Conservation (phyloP, 495 filamentous ascomycete genomes). For the Aspergillus biplanus region DNA sequence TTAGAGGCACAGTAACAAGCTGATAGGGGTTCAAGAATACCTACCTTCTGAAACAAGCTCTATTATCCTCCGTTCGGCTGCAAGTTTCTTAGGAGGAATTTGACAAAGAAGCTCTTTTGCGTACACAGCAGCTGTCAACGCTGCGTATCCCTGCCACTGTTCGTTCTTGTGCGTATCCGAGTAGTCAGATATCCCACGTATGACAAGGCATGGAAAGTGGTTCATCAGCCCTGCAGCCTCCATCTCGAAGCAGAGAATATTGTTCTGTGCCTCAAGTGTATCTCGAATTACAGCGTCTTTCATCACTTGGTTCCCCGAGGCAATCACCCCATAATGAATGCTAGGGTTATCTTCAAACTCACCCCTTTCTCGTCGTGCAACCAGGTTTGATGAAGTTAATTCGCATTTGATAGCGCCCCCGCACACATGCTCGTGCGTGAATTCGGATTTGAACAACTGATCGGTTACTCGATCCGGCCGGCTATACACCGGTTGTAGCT, state of each 20-base stretch:
- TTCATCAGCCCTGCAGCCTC: slow-evolving; percentile 47
- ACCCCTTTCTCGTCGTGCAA: slow-evolving; percentile 11
- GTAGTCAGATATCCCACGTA: slow-evolving; percentile 43
- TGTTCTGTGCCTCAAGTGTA: slow-evolving; percentile 20
- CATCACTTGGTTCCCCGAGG: slow-evolving; percentile 27
- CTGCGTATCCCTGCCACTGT: slow-evolving; percentile 32
- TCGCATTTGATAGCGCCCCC: slow-evolving; percentile 26
- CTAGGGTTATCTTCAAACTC: slow-evolving; percentile 5
- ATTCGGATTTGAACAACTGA: not conserved
- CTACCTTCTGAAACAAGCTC: not conserved
- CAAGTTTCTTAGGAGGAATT: not conserved
- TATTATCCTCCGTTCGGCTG: not conserved
- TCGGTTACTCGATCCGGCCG: not conserved
- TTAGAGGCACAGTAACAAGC: not conserved
- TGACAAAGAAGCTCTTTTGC: slow-evolving; percentile 26
- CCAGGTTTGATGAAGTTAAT: not conserved
- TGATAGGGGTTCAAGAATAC: not conserved
- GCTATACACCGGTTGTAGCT: slow-evolving; percentile 19
- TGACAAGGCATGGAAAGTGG: slow-evolving; percentile 31
- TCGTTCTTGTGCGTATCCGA: slow-evolving; percentile 42
- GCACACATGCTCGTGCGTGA: slow-evolving; percentile 17
- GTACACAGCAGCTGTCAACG: slow-evolving; percentile 38
- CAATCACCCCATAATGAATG: slow-evolving; percentile 26
- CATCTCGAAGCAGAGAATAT: slow-evolving; percentile 48
- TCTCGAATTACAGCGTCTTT: slow-evolving; percentile 18